Evolutionary conservation across 345 rosid genomes (phyloP), one percentile per base, ranked within the genome.

Genomic region (Balakata baccata): DNA sequence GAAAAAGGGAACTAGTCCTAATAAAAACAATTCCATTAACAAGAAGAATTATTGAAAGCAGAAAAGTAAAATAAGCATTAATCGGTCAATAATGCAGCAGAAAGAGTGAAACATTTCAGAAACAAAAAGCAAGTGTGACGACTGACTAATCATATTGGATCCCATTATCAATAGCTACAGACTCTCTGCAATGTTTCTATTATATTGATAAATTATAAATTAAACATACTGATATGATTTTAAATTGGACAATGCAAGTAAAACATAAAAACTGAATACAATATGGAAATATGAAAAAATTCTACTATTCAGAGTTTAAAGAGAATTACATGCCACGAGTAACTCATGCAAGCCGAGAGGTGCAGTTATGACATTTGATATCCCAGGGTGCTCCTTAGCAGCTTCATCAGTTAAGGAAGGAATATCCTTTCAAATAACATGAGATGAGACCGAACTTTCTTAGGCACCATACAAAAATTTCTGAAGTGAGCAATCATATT

Each of bases 331-430:
- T 89, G 90, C 98, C 85, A 92, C 88, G 64, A 94, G 96, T 81
- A 87, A 87, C 71, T 86, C 82, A 11, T 94, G 98, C 78, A 88
- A 81, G 64, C 98, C 98, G 43, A 94, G 98, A 37, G 98, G 98
- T 65, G 98, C 92, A 71, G 98, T 87, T 68, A 93, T 79, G 34
- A 94, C 76, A 73, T 89, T 92, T 17, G 91, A 77, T 53, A 89
- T 68, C 60, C 84, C 89, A 18, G 92, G 88, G 74, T 86, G 90
- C 61, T 89, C 91, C 83, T 85, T 87, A 70, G 98, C 98, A 81
- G 98, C 98, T 86, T 92, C 96, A 82, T 91, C 94, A 41, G 92
- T 85, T 71, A 94, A 82, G 53, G 87, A 82, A 67, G 98, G 98
- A 75, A 92, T 90, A 72, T 94, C 97, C 98, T 94, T 67, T 43